These are phyloP conservation scores for Gryganskiella cystojenkinii DNA, from an alignment of 192 early-diverging fungal genomes.

Conservation along the genomic window DNA sequence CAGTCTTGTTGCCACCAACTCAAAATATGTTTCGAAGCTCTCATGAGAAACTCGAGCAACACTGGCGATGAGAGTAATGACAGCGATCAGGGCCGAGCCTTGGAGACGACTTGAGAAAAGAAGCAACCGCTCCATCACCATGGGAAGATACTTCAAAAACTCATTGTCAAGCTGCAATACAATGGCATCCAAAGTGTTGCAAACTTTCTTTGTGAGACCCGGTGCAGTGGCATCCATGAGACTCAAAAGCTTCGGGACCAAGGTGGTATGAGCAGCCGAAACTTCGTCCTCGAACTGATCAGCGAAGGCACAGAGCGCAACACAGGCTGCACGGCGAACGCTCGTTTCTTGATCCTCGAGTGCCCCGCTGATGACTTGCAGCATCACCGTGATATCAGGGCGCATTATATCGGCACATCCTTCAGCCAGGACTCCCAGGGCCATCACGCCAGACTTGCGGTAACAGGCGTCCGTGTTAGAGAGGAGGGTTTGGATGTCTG, in stretches of 20 bases:
- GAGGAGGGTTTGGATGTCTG: slow-evolving; percentile 80
- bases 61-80: slow-evolving; percentile 88
- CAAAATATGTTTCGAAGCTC: slow-evolving; percentile 84
- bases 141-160: slow-evolving; percentile 84
- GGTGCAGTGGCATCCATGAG: slow-evolving; percentile 81
- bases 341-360: slow-evolving; percentile 81
- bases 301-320: slow-evolving; percentile 84
- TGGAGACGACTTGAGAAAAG: slow-evolving; percentile 74
- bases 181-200: slow-evolving; percentile 88
- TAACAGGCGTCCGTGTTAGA: slow-evolving; percentile 76
- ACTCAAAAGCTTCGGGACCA: slow-evolving; percentile 87
- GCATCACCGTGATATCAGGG: slow-evolving; percentile 77
- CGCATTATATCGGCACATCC: slow-evolving; percentile 88
- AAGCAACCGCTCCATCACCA: slow-evolving; percentile 84
- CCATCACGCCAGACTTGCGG: slow-evolving; percentile 90
- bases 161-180: slow-evolving; percentile 84
- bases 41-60: slow-evolving; percentile 84
- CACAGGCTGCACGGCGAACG: slow-evolving; percentile 88
- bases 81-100: slow-evolving; percentile 77
- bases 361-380: slow-evolving; percentile 77
- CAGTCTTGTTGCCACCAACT: slow-evolving; percentile 71
- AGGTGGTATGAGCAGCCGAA: slow-evolving; percentile 77
- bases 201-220: slow-evolving; percentile 80
- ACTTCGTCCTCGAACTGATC: slow-evolving; percentile 87
- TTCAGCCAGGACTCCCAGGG: slow-evolving; percentile 79